These are phyloP conservation scores for Rutstroemia sp. DNA, from an alignment of 2,329 filamentous ascomycete genomes.

Conservation along the genomic window DNA sequence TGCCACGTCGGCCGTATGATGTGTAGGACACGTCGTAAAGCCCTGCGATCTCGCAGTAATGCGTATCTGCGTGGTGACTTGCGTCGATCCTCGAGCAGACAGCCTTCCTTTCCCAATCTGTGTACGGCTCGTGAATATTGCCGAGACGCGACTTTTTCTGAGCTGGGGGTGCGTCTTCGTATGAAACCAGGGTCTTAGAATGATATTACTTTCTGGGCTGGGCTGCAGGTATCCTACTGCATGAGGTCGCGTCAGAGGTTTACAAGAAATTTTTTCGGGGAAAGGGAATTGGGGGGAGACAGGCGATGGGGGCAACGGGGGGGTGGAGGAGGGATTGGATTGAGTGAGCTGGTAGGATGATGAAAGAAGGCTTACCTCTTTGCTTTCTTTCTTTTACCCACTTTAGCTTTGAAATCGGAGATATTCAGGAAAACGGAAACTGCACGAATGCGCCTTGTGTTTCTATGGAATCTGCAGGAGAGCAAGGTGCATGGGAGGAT, in stretches of 20 bases:
- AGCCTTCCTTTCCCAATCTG: conserved; percentile 19
- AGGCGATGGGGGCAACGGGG: background rate
- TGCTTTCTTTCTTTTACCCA: background rate
- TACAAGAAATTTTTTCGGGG: conserved; percentile 1
- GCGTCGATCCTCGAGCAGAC: conserved; percentile 22
- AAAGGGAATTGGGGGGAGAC: background rate
- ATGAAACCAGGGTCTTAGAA: conserved; percentile 15
- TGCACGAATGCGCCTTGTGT: conserved; percentile 10
- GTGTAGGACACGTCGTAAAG: conserved; percentile 19
- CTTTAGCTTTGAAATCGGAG: conserved; percentile 7
- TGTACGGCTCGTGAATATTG: conserved; percentile 21
- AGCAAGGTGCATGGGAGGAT: conserved; percentile 1
- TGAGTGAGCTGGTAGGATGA: background rate
- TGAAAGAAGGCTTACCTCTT: conserved; percentile 5
- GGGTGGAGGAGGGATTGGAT: background rate
- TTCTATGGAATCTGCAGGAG: conserved; percentile 9
- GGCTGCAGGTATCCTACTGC: conserved; percentile 11
- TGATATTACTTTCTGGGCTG: conserved; percentile 8
- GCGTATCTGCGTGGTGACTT: conserved; percentile 16
- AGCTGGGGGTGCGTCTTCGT: conserved; percentile 15
- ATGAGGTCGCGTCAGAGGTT: conserved; percentile 11
- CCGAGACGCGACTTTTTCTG: conserved; percentile 16
- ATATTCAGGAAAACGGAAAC: conserved; percentile 1
- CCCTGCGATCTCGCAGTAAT: conserved; percentile 18
- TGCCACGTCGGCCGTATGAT: conserved; percentile 26